Conservation (phyloP, 108 stramenopile species). For the Skeletonema menzelii region DNA sequence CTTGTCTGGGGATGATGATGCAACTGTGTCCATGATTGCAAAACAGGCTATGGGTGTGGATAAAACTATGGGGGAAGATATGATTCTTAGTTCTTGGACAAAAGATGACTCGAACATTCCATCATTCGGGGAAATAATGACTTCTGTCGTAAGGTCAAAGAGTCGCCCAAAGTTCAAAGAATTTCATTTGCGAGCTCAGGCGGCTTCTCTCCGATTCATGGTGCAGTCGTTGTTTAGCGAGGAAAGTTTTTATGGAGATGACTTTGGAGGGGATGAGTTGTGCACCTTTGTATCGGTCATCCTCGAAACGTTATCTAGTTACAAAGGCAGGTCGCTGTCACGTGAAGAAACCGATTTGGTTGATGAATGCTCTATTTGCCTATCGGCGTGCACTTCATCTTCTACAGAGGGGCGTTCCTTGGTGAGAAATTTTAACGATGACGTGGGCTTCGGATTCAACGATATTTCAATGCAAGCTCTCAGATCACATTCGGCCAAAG, state of each 20-base stretch:
- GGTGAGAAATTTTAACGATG: slow-evolving; percentile 12
- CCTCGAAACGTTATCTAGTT: slow-evolving; percentile 40
- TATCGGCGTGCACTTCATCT: slow-evolving; percentile 44
- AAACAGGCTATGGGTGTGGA: slow-evolving; percentile 61
- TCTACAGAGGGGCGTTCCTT: slow-evolving; percentile 52
- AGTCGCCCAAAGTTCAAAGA: slow-evolving; percentile 51
- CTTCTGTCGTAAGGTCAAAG: slow-evolving; percentile 35
- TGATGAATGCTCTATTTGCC: slow-evolving; percentile 63
- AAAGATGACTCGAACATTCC: slow-evolving; percentile 19
- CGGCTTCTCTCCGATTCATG: slow-evolving; percentile 64
- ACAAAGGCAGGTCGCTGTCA: slow-evolving; percentile 18
- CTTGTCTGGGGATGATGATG: slow-evolving; percentile 77
- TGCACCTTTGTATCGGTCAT: slow-evolving; percentile 42
- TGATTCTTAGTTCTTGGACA: slow-evolving; percentile 5
- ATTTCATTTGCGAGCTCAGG: slow-evolving; percentile 61
- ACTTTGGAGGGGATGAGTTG: slow-evolving; percentile 35
- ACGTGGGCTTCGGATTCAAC: slow-evolving; percentile 8
- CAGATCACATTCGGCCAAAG: slow-evolving; percentile 57
- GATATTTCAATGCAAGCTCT: slow-evolving; percentile 36
- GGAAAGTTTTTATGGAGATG: slow-evolving; percentile 58
- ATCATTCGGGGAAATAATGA: slow-evolving; percentile 54
- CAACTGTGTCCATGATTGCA: slow-evolving; percentile 66
- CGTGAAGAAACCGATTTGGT: slow-evolving; percentile 50
- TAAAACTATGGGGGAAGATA: slow-evolving; percentile 35
- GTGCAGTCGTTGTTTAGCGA: slow-evolving; percentile 65